Base-by-base conservation (phyloP, 441 rosid genomes). In the Euphorbia celastroides region DNA sequence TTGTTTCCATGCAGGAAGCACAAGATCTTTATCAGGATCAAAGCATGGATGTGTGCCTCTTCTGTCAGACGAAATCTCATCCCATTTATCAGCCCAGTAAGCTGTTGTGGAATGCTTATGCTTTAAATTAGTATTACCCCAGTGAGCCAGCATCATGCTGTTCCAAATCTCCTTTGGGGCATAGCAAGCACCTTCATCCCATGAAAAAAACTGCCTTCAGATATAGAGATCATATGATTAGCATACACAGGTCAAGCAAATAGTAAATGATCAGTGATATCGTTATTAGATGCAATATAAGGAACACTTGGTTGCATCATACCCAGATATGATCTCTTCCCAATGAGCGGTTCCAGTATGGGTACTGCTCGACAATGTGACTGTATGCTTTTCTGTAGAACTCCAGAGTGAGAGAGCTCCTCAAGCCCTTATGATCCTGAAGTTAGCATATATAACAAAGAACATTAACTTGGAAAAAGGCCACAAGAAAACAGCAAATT, bases 131-230 rank as follows among this genome's bases (percentile, higher is more conserved):
- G 97, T 89, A 80, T 93, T 93, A 51, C 98, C 98, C 98, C 98
- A 93, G 69, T 93, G 98, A 80, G 89, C 97, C 73, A 93, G 70
- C 97, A 91, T 90, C 93, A 85, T 91, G 79, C 98, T 91, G 71
- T 84, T 88, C 98, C 98, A 93, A 78, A 93, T 91, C 85, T 93
- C 97, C 84, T 91, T 93, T n/a, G 98, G 98, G 73, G 98, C 96
- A 86, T 89, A 90, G 83, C 98, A 93, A 82, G 98, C 97, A 85
- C 97, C 97, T 86, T 93, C 97, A 82, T 93, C 97, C 97, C 97
- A 93, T 66, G 98, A 89, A 81, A 93, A 93, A 72, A 72, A 89
- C 98, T 93, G 94, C 85, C 82, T 75, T 76, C 77, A 78, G 79
- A 80, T 73, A 68, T 58, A 50, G 32, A 66, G 64, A 76, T 66